Evolutionary conservation across 768 basidiomycete species (phyloP).

Genomic region (Tulasnella sp.): DNA sequence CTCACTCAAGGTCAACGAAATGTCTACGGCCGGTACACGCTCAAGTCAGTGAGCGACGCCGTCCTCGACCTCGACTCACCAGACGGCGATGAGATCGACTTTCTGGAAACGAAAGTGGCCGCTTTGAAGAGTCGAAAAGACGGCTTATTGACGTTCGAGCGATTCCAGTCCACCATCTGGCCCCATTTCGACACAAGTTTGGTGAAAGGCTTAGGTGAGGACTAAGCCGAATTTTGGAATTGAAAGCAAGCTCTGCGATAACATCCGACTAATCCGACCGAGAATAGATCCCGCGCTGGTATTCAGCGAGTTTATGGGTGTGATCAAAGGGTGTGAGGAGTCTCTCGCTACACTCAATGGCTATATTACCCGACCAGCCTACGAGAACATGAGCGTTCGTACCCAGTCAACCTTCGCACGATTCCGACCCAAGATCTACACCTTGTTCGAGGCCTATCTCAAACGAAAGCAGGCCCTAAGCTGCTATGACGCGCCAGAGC

Average conservation of each 20-base stretch:
- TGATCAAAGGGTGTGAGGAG: constrained; percentile 58
- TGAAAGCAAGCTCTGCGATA: background rate
- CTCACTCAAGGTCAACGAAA: background rate
- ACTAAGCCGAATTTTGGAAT: background rate
- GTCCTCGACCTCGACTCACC: no score
- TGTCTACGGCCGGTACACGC: no score
- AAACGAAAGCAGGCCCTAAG: constrained; percentile 20
- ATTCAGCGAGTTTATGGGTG: constrained; percentile 41
- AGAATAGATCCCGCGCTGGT: constrained; percentile 46
- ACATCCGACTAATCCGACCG: background rate
- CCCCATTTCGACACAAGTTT: constrained; percentile 41
- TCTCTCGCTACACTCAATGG: constrained; percentile 30
- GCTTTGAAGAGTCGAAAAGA: background rate
- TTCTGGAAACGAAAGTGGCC: no score
- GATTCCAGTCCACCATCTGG: constrained; percentile 48
- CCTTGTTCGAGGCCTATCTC: constrained; percentile 42
- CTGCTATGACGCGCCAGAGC: no score
- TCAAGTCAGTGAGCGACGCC: no score
- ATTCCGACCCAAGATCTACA: constrained; percentile 37
- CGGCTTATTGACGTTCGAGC: constrained; percentile 33
- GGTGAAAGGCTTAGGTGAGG: constrained; percentile 42
- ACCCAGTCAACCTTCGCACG: constrained; percentile 37
- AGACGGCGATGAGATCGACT: no score
- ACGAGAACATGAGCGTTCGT: constrained; percentile 35
- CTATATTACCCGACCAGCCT: constrained; percentile 31